Base-by-base conservation (phyloP, 2,329 filamentous ascomycete genomes). In the Remersonia thermophila region DNA sequence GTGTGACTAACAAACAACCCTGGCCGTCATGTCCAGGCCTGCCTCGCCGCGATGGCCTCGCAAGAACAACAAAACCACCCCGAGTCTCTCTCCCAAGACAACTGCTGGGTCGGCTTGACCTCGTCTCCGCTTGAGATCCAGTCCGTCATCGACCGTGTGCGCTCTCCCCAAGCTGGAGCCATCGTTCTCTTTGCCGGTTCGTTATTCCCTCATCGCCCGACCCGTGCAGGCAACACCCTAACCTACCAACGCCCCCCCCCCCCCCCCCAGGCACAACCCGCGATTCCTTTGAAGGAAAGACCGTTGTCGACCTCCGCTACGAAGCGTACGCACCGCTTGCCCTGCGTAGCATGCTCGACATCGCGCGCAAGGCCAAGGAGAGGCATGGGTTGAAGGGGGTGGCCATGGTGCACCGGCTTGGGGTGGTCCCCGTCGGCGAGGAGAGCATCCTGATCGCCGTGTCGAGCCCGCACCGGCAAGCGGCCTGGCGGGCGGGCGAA, bases 391-490 rank as follows among this genome's bases (percentile, higher is more conserved):
- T 94, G 13, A 71, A 73, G 27, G 80, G 75, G 7, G 76, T 96
- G 40, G 77, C 80, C 33, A 82, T 96, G 56, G 67, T 82, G 11
- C 91, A 96, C 60, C 74, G 89, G 3, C 67, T 96, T 3, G 91
- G 91, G 0, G 69, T 74, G 14, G 89, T 95, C 12, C 83, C 84
- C 3, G 79, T 96, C 37, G 81, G 78, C n/a, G 84, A 95, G 59
- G 87, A 95, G 61, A 93, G 84, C 54, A 89, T 98, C 42, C 62
- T 93, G 37, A 86, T 96, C 49, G 83, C 84, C 1, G 82, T 95
- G 3, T 86, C 83, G 30, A 71, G 83, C 18, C 76, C 82, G 26
- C 91, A 96, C 61, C 69, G 91, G 7, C 73, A 81, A 48, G 83
- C 81, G 11, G 87, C 84, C 4, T 98, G 89, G 89, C 63, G 65